Evolutionary conservation across 305 asterid species (phyloP).

Genomic region (Fraxinus floribunda): DNA sequence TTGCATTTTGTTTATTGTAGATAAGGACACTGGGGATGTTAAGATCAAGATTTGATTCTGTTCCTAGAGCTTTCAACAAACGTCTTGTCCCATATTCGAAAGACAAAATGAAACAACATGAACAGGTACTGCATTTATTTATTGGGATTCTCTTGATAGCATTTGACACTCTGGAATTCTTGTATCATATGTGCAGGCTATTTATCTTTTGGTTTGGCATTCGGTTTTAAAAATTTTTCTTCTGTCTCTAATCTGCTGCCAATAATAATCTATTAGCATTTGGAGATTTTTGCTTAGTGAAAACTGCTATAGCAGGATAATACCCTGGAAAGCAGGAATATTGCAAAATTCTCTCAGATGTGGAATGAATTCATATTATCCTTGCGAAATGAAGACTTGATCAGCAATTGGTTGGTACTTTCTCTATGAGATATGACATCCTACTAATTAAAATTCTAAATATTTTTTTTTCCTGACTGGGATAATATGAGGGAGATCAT

Average conservation of each 20-base stretch:
- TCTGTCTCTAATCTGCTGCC: not conserved
- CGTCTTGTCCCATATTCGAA: constrained; percentile 79
- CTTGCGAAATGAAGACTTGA: constrained; percentile 88
- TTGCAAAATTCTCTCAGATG: constrained; percentile 96
- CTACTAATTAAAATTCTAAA: constrained; percentile 3
- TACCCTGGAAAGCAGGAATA: constrained; percentile 63
- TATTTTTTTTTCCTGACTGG: not conserved
- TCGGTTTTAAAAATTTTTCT: constrained; percentile 2
- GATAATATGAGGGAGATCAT: not conserved
- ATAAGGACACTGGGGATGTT: constrained; percentile 98
- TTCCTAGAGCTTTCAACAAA: constrained; percentile 89
- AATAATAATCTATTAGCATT: constrained; percentile 3
- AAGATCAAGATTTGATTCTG: constrained; percentile 87
- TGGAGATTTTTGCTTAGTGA: constrained; percentile 22
- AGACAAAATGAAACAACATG: constrained; percentile 48
- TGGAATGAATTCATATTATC: constrained; percentile 99
- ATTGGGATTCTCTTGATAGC: constrained; percentile 22
- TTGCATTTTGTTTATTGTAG: constrained; percentile 41
- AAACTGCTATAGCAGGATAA: constrained; percentile 55
- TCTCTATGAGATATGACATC: constrained; percentile 21
- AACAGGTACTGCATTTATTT: constrained; percentile 42
- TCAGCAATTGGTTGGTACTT: constrained; percentile 67
- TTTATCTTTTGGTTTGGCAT: constrained; percentile 7
- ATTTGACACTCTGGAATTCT: constrained; percentile 7
- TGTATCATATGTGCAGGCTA: constrained; percentile 1